Base-by-base conservation (phyloP, 306 rosid species). In the Prinsepia uniflora region DNA sequence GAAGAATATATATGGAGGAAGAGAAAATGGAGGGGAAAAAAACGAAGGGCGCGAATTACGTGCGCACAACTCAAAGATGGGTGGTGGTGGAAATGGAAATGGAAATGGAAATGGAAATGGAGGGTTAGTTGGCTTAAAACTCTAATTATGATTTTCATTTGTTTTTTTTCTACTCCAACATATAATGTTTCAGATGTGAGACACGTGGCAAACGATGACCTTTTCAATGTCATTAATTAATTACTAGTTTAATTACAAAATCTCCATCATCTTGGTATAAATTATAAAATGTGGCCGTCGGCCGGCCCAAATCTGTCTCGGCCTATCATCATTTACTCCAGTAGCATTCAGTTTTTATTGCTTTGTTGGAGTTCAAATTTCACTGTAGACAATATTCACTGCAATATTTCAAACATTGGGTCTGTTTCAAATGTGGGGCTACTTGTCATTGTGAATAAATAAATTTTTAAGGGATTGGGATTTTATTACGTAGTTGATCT, bases 11-110 rank as follows among this genome's bases (percentile, higher is more conserved):
- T 80, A 65, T 75, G 70, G 80, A 63, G 45, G 60, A 39, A 34
- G 40, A 75, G 46, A 58, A 18, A 44, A 0, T 79, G 75, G 71
- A 79, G 68, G 66, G 75, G 78, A 79, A 53, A 74, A 13, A 36
- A 69, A 53, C n/a, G 41, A 34, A 39, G 41, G 41, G 63, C 70
- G 63, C 30, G 41, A 73, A 49, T 73, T 73, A 48, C 76, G 76
- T 64, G 69, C 70, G 43, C 53, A 36, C 60, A 45, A 43, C 19
- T 36, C 71, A 60, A 15, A 46, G 40, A 14, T 44, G 48, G 56
- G 50, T 69, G 72, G 80, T 75, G 78, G 48, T 44, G 64, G n/a
- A 66, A 71, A 6, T 63, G 43, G 54, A 50, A 49, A 44, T 22
- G 73, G 69, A 14, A n/a, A n/a, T n/a, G n/a, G n/a, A n/a, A n/a